A percentile compares a stretch with the other conserved stretches of the same genome.
phyloP scores from a whole-genome alignment of 768 basidiomycete genomes.

The Mycena alexandri region DNA sequence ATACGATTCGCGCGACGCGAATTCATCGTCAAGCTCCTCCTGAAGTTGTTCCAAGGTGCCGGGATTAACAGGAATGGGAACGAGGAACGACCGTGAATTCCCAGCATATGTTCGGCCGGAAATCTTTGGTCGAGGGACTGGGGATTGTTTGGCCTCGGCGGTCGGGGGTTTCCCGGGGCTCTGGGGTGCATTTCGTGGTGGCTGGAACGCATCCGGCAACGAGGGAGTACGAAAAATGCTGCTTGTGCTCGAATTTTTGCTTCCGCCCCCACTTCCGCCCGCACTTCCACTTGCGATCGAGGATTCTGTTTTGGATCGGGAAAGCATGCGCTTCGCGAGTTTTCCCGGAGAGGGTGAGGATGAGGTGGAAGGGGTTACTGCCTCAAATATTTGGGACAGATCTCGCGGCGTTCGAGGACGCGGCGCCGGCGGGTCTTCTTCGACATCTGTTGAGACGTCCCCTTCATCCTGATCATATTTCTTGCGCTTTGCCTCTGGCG shows the following conservation, averaged over 20 bases:
- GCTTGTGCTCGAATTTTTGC: constrained; percentile 35
- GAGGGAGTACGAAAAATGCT: constrained; percentile 37
- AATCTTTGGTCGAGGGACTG: constrained; percentile 45
- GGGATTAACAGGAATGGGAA: constrained; percentile 62
- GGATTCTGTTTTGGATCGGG: constrained; percentile 74
- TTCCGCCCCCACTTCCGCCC: constrained; percentile 24
- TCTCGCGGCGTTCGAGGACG: constrained; percentile 29
- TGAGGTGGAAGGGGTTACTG: constrained; percentile 34
- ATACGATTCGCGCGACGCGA: constrained; percentile 78
- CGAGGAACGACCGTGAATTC: constrained; percentile 83
- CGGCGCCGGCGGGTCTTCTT: constrained; percentile 28
- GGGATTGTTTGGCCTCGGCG: constrained; percentile 41
- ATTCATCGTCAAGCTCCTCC: constrained; percentile 63
- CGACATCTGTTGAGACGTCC: constrained; percentile 35
- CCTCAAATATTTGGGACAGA: constrained; percentile 36
- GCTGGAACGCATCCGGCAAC: constrained; percentile 21
- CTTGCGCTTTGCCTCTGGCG: constrained; percentile 31
- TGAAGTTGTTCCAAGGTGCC: constrained; percentile 44
- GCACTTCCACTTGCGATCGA: constrained; percentile 52
- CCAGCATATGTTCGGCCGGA: constrained; percentile 78
- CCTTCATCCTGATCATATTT: constrained; percentile 29
- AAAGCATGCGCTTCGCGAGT: constrained; percentile 79
- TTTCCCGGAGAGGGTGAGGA: constrained; percentile 53
- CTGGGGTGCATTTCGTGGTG: constrained; percentile 42
- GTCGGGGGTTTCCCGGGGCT: constrained; percentile 30